A percentile compares a stretch with the other conserved stretches of the same genome.
phyloP scores from a whole-genome alignment of 129 eudicot genomes.

The Saposhnikovia divaricata region DNA sequence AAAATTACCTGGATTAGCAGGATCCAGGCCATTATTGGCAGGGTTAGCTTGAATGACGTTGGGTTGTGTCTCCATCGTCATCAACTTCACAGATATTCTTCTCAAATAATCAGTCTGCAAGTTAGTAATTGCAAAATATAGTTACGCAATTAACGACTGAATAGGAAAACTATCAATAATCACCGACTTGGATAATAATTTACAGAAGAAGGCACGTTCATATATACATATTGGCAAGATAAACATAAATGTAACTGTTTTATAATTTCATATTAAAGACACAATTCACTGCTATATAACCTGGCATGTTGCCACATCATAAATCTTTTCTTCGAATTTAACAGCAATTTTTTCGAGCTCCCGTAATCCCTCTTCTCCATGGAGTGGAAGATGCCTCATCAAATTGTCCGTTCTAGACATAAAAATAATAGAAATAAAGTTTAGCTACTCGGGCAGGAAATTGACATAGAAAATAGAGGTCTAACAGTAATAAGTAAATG shows the following conservation, averaged over 20 bases:
- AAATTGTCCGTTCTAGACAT: conserved; percentile 55
- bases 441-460: background rate
- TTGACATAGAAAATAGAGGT: background rate
- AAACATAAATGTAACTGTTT: background rate
- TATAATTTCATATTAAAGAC: background rate
- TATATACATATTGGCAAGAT: background rate
- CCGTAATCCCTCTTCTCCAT: conserved; percentile 66
- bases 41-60: conserved; percentile 36
- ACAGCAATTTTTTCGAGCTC: conserved; percentile 58
- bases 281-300: conserved; percentile 17
- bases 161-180: background rate
- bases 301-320: conserved; percentile 62
- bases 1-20: conserved; percentile 50
- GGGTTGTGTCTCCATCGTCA: conserved; percentile 67
- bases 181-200: background rate
- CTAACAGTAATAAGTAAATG: background rate
- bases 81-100: conserved; percentile 74
- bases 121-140: background rate
- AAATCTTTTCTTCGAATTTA: conserved; percentile 63
- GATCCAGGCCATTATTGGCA: conserved; percentile 34
- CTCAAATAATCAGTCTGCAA: conserved; percentile 80
- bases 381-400: conserved; percentile 71
- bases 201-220: background rate
- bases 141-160: background rate
- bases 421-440: background rate